Percentiles rank a stretch among this genome's conserved stretches.
These are phyloP conservation scores for Cyclocybe aegerita DNA, from an alignment of 768 basidiomycete genomes.

Conservation along the genomic window DNA sequence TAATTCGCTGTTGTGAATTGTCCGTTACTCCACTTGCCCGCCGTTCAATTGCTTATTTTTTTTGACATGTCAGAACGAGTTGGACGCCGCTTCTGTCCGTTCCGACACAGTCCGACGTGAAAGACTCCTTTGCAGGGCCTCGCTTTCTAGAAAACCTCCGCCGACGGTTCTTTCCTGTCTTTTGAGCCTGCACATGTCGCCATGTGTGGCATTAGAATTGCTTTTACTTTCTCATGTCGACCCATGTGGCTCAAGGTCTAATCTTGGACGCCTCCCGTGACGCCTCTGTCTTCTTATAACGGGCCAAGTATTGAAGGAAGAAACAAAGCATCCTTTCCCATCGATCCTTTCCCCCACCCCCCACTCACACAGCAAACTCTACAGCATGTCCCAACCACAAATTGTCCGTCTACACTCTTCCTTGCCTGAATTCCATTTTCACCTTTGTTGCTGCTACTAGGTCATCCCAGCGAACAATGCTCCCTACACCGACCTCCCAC, in stretches of 20 bases:
- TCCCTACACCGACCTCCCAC: constrained; percentile 52
- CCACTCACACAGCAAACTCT: neutral
- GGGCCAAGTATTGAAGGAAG: no score
- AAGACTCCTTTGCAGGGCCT: no score
- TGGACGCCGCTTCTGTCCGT: no score
- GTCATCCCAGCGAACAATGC: constrained; percentile 38
- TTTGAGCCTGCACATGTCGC: constrained; percentile 9
- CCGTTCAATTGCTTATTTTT: no score
- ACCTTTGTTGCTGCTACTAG: constrained; percentile 21
- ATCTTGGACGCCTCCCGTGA: neutral
- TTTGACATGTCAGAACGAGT: no score
- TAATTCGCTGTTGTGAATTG: no score
- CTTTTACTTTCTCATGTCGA: neutral
- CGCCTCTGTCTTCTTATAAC: no score
- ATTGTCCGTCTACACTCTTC: constrained; percentile 6
- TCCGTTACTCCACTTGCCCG: no score
- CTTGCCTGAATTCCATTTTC: neutral
- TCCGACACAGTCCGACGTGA: no score
- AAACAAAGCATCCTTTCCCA: neutral
- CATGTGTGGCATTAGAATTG: constrained; percentile 12
- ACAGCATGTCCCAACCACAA: constrained; percentile 8
- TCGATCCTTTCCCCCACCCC: constrained; percentile 1
- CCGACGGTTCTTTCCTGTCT: neutral
- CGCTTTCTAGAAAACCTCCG: no score
- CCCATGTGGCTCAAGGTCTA: neutral